These are phyloP conservation scores for Trametes coccinea DNA, from an alignment of 768 basidiomycete genomes.

Conservation along the genomic window DNA sequence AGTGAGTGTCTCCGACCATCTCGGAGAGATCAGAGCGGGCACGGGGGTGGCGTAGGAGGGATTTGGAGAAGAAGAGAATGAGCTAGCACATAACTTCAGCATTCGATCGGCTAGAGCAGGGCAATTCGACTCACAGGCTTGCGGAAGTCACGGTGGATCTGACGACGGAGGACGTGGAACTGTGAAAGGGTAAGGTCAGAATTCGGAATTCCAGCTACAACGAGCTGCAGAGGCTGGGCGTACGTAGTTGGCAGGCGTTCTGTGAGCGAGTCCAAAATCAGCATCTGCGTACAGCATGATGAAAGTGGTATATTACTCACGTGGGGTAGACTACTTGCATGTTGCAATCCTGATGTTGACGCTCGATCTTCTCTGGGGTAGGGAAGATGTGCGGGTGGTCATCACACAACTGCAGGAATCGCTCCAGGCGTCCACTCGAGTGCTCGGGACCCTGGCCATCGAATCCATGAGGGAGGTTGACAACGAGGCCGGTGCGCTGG, in stretches of 20 bases:
- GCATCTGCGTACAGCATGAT: neutral
- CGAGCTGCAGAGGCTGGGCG: conserved; percentile 24
- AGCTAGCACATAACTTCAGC: conserved; percentile 45
- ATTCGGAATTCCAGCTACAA: too few species aligned
- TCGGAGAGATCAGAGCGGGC: conserved; percentile 88
- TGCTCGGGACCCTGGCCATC: conserved; percentile 99
- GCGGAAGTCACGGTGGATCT: conserved; percentile 96
- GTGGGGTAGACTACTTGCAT: conserved; percentile 99
- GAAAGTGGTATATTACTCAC: conserved; percentile 43
- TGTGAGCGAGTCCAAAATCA: conserved; percentile 29
- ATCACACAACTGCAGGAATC: conserved; percentile 97
- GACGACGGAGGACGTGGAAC: conserved; percentile 97
- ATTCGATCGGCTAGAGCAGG: neutral
- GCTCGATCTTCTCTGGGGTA: conserved; percentile 80
- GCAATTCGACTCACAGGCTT: conserved; percentile 67
- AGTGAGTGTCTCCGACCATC: conserved; percentile 85
- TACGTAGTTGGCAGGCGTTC: conserved; percentile 93
- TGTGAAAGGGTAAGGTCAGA: too few species aligned
- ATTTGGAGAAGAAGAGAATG: conserved; percentile 96
- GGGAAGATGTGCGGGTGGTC: conserved; percentile 95
- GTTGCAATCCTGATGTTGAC: conserved; percentile 98
- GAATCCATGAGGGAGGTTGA: conserved; percentile 92
- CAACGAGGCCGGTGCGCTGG: conserved; percentile 87
- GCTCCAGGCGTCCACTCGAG: conserved; percentile 91
- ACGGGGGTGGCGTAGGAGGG: conserved; percentile 88